Evolutionary conservation across 441 rosid genomes (phyloP), one percentile per base, ranked within the genome.

Genomic region (Oxalis stricta): DNA sequence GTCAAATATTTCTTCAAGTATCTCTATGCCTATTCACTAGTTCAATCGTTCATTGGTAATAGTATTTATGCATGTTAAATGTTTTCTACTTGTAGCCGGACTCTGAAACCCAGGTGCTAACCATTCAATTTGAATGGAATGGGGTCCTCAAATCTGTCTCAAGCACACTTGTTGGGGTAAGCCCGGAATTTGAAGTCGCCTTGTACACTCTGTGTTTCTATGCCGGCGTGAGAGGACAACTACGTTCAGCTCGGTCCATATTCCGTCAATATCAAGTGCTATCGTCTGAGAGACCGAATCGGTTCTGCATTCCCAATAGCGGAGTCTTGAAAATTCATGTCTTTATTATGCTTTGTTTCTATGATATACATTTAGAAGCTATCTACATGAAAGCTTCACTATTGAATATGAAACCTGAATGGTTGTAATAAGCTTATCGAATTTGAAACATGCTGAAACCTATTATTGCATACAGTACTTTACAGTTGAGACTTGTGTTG

Each of bases 161-260:
- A 18, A 82, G 79, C 66, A 82, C 82, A 0, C 57, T 88, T 42
- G 54, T 89, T 3, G 97, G 97, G 24, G 92, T 77, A 20, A 89
- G 95, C 64, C 97, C 95, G 4, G 97, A 84, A 75, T 84, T 84
- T 23, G 95, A 89, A 69, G 35, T 89, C 18, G 96, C 96, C 10
- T 71, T 89, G 17, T 85, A 85, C 46, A 85, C 96, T 1, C 65
- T 89, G 26, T 82, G 96, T 59, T 89, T 68, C 73, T 75, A 66
- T 35, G 50, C 75, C 56, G 94, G 96, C 4, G 56, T n/a, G 74
- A 53, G 87, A 89, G 70, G 94, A 89, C 6, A 89, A 85, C 71
- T 66, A 53, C 24, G 57, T 82, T 6, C 83, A 82, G 70, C 56
- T 89, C 48, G 94, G 96, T 51, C 94, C 94, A 19, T 89, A 89